Conservation (phyloP, 768 basidiomycete species). For the Gloeostereum incarnatum region DNA sequence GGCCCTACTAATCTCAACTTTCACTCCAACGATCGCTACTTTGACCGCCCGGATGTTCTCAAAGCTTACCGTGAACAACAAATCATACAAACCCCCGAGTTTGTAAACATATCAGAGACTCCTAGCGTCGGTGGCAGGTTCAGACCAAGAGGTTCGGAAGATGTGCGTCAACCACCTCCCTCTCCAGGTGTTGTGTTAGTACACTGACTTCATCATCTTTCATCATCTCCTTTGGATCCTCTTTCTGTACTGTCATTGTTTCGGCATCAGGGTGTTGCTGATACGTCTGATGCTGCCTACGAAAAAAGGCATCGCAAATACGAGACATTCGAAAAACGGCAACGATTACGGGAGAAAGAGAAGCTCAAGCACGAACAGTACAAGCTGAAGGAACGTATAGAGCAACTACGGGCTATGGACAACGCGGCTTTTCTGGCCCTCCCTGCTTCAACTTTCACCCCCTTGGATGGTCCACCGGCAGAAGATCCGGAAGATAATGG, state of each 20-base stretch:
- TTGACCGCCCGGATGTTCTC: slow-evolving; percentile 70
- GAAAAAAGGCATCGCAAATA: slow-evolving; percentile 80
- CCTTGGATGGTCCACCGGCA: slow-evolving; percentile 18
- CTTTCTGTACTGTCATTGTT: slow-evolving; percentile 3
- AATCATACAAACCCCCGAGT: slow-evolving; percentile 75
- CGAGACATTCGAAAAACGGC: slow-evolving; percentile 79
- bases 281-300: slow-evolving; percentile 76
- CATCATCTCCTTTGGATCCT: slow-evolving; percentile 1
- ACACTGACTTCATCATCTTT: slow-evolving; percentile 7
- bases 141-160: slow-evolving; percentile 57
- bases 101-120: slow-evolving; percentile 33
- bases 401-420: slow-evolving; percentile 73
- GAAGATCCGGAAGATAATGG: slow-evolving; percentile 18
- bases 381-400: slow-evolving; percentile 83
- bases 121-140: slow-evolving; percentile 59
- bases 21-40: slow-evolving; percentile 61
- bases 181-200: no score
- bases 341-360: slow-evolving; percentile 82
- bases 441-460: slow-evolving; percentile 51
- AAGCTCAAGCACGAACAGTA: slow-evolving; percentile 89
- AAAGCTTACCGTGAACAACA: slow-evolving; percentile 59
- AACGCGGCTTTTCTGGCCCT: slow-evolving; percentile 55
- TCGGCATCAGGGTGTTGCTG: slow-evolving; percentile 37
- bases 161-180: slow-evolving; percentile 60
- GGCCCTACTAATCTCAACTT: slow-evolving; percentile 36